Evolutionary conservation across 257 asterid genomes (phyloP), one percentile per base, ranked within the genome.

Genomic region (Penstemon eatonii): DNA sequence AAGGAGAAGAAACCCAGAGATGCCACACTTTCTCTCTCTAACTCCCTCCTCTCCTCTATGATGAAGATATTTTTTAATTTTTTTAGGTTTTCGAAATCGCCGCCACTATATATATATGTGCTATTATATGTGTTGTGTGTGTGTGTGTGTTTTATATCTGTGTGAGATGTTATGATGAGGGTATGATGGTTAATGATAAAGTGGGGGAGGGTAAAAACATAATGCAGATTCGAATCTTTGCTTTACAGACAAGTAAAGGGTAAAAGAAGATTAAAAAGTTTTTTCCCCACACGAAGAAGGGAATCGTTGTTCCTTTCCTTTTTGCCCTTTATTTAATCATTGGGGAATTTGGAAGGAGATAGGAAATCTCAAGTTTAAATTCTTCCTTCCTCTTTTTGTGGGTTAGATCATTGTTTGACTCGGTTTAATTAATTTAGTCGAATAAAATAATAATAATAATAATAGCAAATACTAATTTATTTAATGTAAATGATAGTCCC

Each of bases 21-120:
- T 77, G 84, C 84, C 86, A 78, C 84, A 39, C 59, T 70, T 67
- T 75, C 82, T 73, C 79, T 78, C 76, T 75, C 72, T 70, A 60
- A 50, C 43, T 15, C 66, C 40, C 60, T 56, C 39, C 60, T 70
- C 75, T 70, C 78, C 76, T 71, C 75, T 39, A 55, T 42, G 70
- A 19, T 64, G 73, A 68, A 42, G 15, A 10, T 49, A 63, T 42
- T 56, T 61, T 44, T 50, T 45, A 18, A 42, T 63, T 43, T 56
- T 65, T 47, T 59, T 59, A 49, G 8, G 67, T 49, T 43, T 51
- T 66, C 63, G 73, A 7, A 67, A 63, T 49, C 69, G 40, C 56
- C 8, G 9, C 49, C 70, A 25, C 52, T 39, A 33, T 51, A 10
- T 39, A 33, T 51, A 10, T 59, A 44, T 72, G 4, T 18, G 73